Evolutionary conservation across 1,284 basidiomycete species (phyloP).

Genomic region (Heterobasidion irregulare): DNA sequence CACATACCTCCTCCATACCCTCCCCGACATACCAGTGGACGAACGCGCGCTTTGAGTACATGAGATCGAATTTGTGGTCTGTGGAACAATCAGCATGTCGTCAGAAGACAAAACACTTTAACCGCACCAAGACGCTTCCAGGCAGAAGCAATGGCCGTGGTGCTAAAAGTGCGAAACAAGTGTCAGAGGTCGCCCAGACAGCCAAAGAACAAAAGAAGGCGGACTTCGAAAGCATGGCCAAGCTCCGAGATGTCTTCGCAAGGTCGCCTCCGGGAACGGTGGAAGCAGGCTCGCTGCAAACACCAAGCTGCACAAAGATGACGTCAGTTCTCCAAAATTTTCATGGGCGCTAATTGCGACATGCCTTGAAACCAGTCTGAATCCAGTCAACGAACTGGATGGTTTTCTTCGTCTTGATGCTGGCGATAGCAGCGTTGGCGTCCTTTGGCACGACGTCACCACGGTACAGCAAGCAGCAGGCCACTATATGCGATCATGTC

Average conservation of each 20-base stretch:
- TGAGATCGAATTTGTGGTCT: slow-evolving; percentile 96
- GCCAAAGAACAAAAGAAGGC: slow-evolving; percentile 11
- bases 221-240: slow-evolving; percentile 93
- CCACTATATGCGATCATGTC: slow-evolving; percentile 40
- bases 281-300: slow-evolving; percentile 94
- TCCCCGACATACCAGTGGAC: slow-evolving; percentile 95
- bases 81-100: no score
- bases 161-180: slow-evolving; percentile 36
- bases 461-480: slow-evolving; percentile 85
- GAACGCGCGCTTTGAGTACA: slow-evolving; percentile 90
- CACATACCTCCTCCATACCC: slow-evolving; percentile 85
- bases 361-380: slow-evolving; percentile 90
- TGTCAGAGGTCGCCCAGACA: neutral
- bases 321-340: slow-evolving; percentile 1
- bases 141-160: slow-evolving; percentile 89
- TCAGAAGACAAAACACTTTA: no score
- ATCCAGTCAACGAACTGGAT: slow-evolving; percentile 99
- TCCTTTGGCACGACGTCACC: slow-evolving; percentile 99
- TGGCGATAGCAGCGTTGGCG: slow-evolving; percentile 87
- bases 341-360: slow-evolving; percentile 29
- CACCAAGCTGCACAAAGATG: slow-evolving; percentile 56
- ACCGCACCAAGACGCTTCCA: slow-evolving; percentile 76
- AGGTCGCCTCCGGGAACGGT: slow-evolving; percentile 92
- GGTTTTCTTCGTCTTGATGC: slow-evolving; percentile 94
- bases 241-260: slow-evolving; percentile 87